Evolutionary conservation across 371 early-diverging fungal species (phyloP).

Genomic region (Thermomucor indicae-seudaticae): DNA sequence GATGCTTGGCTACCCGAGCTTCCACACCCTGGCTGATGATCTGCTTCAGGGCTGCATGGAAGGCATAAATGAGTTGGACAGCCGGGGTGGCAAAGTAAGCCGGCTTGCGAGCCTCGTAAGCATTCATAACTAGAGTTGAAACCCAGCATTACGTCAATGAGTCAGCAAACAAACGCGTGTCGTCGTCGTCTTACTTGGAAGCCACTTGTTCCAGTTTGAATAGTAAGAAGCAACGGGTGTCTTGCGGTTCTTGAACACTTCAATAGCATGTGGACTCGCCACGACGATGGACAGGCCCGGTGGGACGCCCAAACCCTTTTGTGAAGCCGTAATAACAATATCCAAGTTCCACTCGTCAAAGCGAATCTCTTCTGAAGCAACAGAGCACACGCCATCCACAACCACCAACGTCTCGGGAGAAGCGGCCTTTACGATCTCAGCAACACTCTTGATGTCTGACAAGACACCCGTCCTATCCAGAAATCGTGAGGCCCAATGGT

Average conservation of each 20-base stretch:
- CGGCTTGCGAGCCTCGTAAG: slow-evolving; percentile 89
- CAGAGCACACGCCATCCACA: slow-evolving; percentile 95
- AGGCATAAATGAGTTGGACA: slow-evolving; percentile 90
- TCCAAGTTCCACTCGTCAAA: slow-evolving; percentile 93
- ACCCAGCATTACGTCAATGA: background rate
- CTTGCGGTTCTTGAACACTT: slow-evolving; percentile 68
- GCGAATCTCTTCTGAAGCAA: slow-evolving; percentile 89
- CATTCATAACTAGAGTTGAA: slow-evolving; percentile 75
- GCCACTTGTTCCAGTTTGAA: slow-evolving; percentile 81
- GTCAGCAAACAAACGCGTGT: background rate
- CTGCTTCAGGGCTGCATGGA: slow-evolving; percentile 80
- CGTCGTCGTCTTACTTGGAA: slow-evolving; percentile 58
- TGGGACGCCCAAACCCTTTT: slow-evolving; percentile 94
- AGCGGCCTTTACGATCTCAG: slow-evolving; percentile 65
- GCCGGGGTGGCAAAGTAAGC: slow-evolving; percentile 98
- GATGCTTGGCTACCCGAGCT: slow-evolving; percentile 66
- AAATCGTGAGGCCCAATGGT: background rate
- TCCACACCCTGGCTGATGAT: slow-evolving; percentile 69
- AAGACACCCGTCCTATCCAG: slow-evolving; percentile 75
- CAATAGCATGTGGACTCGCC: slow-evolving; percentile 69
- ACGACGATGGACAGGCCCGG: slow-evolving; percentile 85
- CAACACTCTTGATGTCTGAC: slow-evolving; percentile 75
- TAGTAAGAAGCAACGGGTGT: slow-evolving; percentile 72
- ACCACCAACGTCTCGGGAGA: slow-evolving; percentile 89
- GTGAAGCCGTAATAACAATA: slow-evolving; percentile 86